Evolutionary conservation across 495 filamentous ascomycete genomes (phyloP).

Genomic region (Patellaria atrata): DNA sequence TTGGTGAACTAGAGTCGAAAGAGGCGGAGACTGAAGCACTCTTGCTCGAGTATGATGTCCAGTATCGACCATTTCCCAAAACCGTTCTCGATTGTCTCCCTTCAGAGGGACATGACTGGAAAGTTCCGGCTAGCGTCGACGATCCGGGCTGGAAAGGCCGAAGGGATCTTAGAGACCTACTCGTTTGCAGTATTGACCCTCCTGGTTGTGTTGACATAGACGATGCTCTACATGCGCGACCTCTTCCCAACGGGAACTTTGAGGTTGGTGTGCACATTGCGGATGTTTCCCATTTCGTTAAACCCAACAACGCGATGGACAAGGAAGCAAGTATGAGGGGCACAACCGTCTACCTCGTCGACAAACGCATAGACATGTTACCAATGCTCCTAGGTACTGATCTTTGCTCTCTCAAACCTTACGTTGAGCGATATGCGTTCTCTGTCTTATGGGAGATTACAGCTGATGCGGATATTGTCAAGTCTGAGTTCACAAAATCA

Average conservation of each 20-base stretch:
- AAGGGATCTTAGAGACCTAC: conserved; percentile 66
- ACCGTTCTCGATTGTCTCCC: conserved; percentile 88
- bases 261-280: conserved; percentile 99
- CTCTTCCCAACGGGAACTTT: conserved; percentile 81
- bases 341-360: conserved; percentile 93
- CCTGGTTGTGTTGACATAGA: conserved; percentile 96
- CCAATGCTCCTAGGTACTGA: conserved; percentile 92
- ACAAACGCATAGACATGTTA: conserved; percentile 99
- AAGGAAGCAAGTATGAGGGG: conserved; percentile 81
- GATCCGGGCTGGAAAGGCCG: conserved; percentile 77
- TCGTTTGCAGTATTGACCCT: conserved; percentile 95
- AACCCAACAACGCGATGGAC: conserved; percentile 95
- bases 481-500: conserved; percentile 78
- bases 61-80: conserved; percentile 94
- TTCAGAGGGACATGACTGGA: conserved; percentile 85
- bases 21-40: conserved; percentile 92
- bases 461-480: conserved; percentile 69
- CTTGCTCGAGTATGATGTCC: conserved; percentile 88
- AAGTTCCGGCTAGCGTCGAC: conserved; percentile 57
- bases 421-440: conserved; percentile 94
- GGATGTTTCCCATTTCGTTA: conserved; percentile 96
- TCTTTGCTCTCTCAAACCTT: conserved; percentile 90
- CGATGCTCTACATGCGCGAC: conserved; percentile 80
- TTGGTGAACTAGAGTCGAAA: conserved; percentile 89
- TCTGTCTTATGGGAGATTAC: conserved; percentile 91